Evolutionary conservation across 2,329 filamentous ascomycete species (phyloP).

Genomic region (Aspergillus tamarii): DNA sequence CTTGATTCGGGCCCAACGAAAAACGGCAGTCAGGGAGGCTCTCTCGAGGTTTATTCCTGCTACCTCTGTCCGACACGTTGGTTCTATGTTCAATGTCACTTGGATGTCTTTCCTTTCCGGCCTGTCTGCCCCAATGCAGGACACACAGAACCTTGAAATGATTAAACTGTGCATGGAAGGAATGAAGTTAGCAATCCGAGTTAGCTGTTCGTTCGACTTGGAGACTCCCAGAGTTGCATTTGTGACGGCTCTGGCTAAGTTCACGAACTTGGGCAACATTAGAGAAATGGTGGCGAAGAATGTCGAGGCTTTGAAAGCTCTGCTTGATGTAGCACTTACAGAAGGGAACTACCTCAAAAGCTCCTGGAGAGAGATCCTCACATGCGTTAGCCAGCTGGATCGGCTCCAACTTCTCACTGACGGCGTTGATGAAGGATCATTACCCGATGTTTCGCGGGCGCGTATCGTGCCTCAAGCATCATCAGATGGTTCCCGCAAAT

Average conservation of each 20-base stretch:
- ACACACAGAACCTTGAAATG: conserved; percentile 88
- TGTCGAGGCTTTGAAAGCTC: conserved; percentile 86
- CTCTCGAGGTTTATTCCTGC: conserved; percentile 81
- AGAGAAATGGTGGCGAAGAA: conserved; percentile 96
- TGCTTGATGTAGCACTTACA: conserved; percentile 88
- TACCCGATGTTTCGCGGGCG: conserved; percentile 88
- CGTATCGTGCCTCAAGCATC: conserved; percentile 67
- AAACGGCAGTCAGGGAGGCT: conserved; percentile 72
- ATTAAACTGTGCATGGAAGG: conserved; percentile 93
- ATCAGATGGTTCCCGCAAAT: conserved; percentile 64
- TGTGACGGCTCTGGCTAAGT: conserved; percentile 87
- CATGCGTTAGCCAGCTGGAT: conserved; percentile 94
- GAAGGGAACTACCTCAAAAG: conserved; percentile 87
- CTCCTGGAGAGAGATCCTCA: conserved; percentile 94
- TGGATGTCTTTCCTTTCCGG: conserved; percentile 99
- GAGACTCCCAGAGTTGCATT: conserved; percentile 94
- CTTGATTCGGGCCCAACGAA: conserved; percentile 84
- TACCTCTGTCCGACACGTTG: conserved; percentile 90
- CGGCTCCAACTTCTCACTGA: conserved; percentile 92
- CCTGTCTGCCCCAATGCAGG: conserved; percentile 89
- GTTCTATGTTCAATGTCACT: conserved; percentile 97
- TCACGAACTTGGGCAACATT: conserved; percentile 93
- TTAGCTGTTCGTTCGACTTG: conserved; percentile 90
- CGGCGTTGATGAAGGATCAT: conserved; percentile 87
- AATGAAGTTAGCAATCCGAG: conserved; percentile 89